Evolutionary conservation across 257 asterid genomes (phyloP).

Genomic region (Petunia secreta): DNA sequence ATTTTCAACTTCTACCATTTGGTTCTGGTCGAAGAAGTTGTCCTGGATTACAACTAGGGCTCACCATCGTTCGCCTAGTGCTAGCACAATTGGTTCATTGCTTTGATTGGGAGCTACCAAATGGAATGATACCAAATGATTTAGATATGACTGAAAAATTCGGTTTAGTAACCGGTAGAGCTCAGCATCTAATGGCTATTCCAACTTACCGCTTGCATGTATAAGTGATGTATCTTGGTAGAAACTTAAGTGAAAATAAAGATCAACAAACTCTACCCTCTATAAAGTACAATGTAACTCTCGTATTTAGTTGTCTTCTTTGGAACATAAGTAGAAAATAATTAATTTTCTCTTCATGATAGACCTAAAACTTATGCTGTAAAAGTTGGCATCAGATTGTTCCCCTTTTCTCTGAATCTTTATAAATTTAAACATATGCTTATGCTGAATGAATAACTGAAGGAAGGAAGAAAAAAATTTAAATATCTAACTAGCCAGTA

Average conservation of each 20-base stretch:
- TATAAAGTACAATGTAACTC: no score
- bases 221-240: not conserved
- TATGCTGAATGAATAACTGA: no score
- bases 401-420: no score
- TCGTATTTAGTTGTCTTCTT: no score
- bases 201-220: not conserved
- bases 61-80: conserved; percentile 21
- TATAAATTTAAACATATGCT: no score
- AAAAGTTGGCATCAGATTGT: no score
- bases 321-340: no score
- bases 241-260: not conserved
- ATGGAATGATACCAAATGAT: not conserved
- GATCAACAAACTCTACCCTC: not conserved
- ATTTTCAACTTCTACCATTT: conserved; percentile 32
- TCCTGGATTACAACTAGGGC: conserved; percentile 30
- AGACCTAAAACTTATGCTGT: no score
- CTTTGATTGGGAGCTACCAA: conserved; percentile 1
- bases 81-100: conserved; percentile 31
- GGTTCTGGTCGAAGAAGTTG: conserved; percentile 36
- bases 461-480: no score
- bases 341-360: no score
- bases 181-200: not conserved
- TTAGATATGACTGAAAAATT: not conserved
- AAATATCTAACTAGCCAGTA: no score
- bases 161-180: not conserved